These are phyloP conservation scores for Podospora tetraspora DNA, from an alignment of 495 filamentous ascomycete genomes.

Conservation along the genomic window DNA sequence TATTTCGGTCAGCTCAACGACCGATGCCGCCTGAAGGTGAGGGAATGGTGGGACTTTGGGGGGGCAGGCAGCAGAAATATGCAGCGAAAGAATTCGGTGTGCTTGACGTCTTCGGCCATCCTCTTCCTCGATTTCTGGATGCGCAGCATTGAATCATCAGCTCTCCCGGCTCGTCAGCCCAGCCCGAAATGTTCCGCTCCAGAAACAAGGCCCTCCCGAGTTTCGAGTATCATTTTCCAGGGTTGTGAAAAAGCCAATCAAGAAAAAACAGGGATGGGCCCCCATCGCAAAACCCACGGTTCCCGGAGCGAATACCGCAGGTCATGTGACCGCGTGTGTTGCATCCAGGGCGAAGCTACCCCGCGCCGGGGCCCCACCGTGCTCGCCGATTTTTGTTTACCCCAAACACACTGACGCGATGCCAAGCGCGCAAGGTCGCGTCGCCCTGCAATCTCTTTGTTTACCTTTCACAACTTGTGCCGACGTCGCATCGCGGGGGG, in stretches of 20 bases:
- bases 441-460: neutral
- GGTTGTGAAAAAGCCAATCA: slow-evolving; percentile 3
- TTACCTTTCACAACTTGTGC: slow-evolving; percentile 2
- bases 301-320: neutral
- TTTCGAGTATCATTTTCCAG: neutral
- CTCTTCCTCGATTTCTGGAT: neutral
- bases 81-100: neutral
- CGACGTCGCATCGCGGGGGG: neutral
- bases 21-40: neutral
- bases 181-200: neutral
- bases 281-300: neutral
- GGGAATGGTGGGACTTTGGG: neutral
- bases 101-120: neutral
- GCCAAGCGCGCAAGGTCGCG: neutral
- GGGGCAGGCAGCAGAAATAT: neutral
- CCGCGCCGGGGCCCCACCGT: slow-evolving; percentile 1
- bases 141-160: neutral
- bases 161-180: neutral
- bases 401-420: neutral
- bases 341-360: slow-evolving; percentile 9
- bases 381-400: neutral
- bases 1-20: neutral
- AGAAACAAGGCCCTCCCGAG: neutral
- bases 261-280: neutral
- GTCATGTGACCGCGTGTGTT: slow-evolving; percentile 22